These are phyloP conservation scores for Wickerhamiella pararugosa DNA, from an alignment of 1,139 yeast genomes.

Conservation along the genomic window DNA sequence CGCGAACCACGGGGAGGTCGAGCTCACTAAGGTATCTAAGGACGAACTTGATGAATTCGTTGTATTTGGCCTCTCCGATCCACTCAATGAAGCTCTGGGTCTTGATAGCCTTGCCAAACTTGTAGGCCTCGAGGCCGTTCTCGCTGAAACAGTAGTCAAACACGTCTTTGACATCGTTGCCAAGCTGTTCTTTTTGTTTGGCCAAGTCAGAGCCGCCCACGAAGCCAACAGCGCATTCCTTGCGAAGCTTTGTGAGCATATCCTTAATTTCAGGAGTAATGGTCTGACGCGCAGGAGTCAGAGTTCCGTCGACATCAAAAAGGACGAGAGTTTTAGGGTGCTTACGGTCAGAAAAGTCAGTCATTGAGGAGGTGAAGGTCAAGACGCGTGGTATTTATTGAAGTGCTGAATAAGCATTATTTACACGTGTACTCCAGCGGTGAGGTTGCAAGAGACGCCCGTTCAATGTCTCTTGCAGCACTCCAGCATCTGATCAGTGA, in stretches of 20 bases:
- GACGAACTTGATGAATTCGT: slow-evolving; percentile 70
- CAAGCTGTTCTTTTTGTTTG: slow-evolving; percentile 94
- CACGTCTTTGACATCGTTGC: slow-evolving; percentile 49
- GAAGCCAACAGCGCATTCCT: slow-evolving; percentile 88
- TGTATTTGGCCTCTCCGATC: slow-evolving; percentile 93
- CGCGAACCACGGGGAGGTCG: slow-evolving; percentile 73
- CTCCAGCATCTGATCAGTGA: no score
- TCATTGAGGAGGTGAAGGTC: neutral
- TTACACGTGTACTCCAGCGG: no score
- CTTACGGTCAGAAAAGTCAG: slow-evolving; percentile 23
- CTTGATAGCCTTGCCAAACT: slow-evolving; percentile 71
- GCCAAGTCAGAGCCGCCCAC: slow-evolving; percentile 96
- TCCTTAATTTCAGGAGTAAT: slow-evolving; percentile 70
- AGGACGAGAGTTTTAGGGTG: slow-evolving; percentile 39
- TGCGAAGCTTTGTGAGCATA: slow-evolving; percentile 57
- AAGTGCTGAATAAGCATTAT: no score
- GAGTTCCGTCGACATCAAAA: slow-evolving; percentile 96
- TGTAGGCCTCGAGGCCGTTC: slow-evolving; percentile 96
- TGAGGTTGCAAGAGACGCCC: no score
- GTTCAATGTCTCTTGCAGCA: no score
- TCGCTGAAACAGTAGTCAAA: slow-evolving; percentile 96
- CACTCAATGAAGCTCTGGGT: slow-evolving; percentile 87
- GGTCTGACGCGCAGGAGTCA: slow-evolving; percentile 87
- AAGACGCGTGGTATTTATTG: neutral
- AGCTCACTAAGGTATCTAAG: slow-evolving; percentile 69